Base-by-base conservation (phyloP, 1,284 basidiomycete genomes). In the Sanghuangporus weigelae region DNA sequence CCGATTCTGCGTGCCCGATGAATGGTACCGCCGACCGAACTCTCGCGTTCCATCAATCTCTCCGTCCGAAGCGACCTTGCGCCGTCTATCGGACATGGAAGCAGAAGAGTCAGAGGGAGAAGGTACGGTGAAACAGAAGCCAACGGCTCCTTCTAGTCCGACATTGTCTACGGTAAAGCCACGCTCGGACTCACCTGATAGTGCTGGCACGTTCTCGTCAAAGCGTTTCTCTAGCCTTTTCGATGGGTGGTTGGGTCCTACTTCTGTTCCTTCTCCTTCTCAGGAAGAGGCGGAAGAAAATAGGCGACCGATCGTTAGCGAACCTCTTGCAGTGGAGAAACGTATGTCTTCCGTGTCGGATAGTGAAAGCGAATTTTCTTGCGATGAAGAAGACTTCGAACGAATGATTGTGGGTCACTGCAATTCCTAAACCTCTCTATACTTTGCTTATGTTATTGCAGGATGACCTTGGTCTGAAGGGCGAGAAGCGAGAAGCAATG, bases 401-500 rank as follows among this genome's bases (percentile, higher is more conserved):
- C 71, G 73, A 35, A 84, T 92, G 77, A 80, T 93, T 72, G 90
- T 92, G 70, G 59, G 84, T 53, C 48, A 44, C 35, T 50, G 31
- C 3, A 49, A 53, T 53, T 16, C 35, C 48, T n/a, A 39, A 23
- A 42, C 12, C 21, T 60, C 26, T 38, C 21, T 39, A 54, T 21
- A 39, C 35, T 55, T 36, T 63, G 42, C 57, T 50, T 6, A 62
- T 40, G n/a, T 57, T 59, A 73, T 49, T 36, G 3, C 60, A 88
- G 90, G 83, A 90, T 66, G 82, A 86, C n/a, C 71, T 93, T 23
- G 91, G 85, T 11, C 73, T 95, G 63, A 92, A 90, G 71, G 89
- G 85, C 14, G 80, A 84, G 0, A 84, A 84, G 68, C 82, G 90
- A 51, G 77, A 77, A 6, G 82, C 80, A 0, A 90, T 95, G 86